Evolutionary conservation across 768 basidiomycete species (phyloP).

Genomic region (Tylopilus sp.): DNA sequence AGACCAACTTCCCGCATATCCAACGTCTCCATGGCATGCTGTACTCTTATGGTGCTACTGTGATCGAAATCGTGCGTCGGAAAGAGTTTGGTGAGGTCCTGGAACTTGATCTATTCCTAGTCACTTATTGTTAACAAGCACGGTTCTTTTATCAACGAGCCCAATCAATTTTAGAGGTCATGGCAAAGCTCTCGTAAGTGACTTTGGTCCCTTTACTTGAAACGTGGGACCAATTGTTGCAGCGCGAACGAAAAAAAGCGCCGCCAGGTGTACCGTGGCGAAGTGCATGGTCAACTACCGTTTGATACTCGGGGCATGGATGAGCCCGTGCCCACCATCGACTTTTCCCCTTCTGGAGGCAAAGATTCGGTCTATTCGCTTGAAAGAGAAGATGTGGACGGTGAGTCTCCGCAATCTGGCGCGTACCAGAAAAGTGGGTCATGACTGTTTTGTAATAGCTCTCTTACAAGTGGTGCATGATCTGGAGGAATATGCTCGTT

Average conservation of each 20-base stretch:
- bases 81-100: constrained; percentile 76
- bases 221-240: constrained; percentile 2
- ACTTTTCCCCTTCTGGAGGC: constrained; percentile 70
- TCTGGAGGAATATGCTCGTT: constrained; percentile 53
- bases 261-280: constrained; percentile 79
- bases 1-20: constrained; percentile 90
- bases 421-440: too few species aligned
- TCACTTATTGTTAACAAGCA: constrained; percentile 38
- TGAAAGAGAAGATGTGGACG: constrained; percentile 65
- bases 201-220: constrained; percentile 1
- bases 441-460: constrained; percentile 37
- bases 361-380: constrained; percentile 63
- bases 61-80: constrained; percentile 86
- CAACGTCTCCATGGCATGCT: constrained; percentile 84
- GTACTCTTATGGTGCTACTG: constrained; percentile 88
- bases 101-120: background rate
- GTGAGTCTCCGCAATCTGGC: too few species aligned
- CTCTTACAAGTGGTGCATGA: constrained; percentile 63
- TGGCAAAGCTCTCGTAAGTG: constrained; percentile 83
- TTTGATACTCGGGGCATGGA: constrained; percentile 83
- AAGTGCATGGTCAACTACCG: constrained; percentile 82
- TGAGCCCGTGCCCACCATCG: constrained; percentile 72
- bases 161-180: constrained; percentile 75
- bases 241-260: constrained; percentile 79
- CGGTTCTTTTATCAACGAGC: constrained; percentile 81